Percentiles rank a stretch among this genome's conserved stretches.
phyloP scores from a whole-genome alignment of 2,329 filamentous ascomycete species.

The Pestalotiopsis sp. region DNA sequence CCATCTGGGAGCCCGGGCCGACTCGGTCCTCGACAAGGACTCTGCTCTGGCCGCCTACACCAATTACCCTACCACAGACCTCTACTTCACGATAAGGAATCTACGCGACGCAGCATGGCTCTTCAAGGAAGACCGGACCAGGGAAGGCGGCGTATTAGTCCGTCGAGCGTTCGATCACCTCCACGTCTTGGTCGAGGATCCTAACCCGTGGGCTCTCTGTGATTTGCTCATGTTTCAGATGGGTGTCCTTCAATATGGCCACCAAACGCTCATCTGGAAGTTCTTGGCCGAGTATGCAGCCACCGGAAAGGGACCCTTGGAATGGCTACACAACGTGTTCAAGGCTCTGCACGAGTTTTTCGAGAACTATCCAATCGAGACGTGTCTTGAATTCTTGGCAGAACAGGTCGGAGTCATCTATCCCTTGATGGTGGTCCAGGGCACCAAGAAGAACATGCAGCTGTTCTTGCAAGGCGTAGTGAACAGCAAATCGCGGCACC shows the following conservation, averaged over 20 bases:
- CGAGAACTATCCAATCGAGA: constrained; percentile 1
- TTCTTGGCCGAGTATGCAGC: constrained; percentile 8
- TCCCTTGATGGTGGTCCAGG: constrained; percentile 6
- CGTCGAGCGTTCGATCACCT: constrained; percentile 8
- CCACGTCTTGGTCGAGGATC: constrained; percentile 7
- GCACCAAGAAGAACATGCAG: not conserved
- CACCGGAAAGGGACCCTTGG: not conserved
- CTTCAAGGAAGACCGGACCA: constrained; percentile 1
- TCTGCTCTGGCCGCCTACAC: constrained; percentile 2
- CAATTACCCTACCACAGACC: constrained; percentile 6
- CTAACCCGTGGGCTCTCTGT: constrained; percentile 4
- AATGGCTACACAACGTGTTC: constrained; percentile 1
- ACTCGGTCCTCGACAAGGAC: not conserved
- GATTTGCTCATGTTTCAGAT: constrained; percentile 12
- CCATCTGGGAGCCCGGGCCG: not conserved
- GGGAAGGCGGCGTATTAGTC: constrained; percentile 3
- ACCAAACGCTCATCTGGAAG: constrained; percentile 12
- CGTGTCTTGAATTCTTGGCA: constrained; percentile 4
- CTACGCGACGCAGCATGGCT: constrained; percentile 11
- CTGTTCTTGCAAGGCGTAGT: constrained; percentile 7
- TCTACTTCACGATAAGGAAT: constrained; percentile 5
- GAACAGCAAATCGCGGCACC: constrained; percentile 9
- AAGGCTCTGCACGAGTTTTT: constrained; percentile 11
- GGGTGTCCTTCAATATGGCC: constrained; percentile 7
- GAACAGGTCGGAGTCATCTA: constrained; percentile 2